phyloP scores from a whole-genome alignment of 345 rosid genomes.

The Corchorus capsularis region DNA sequence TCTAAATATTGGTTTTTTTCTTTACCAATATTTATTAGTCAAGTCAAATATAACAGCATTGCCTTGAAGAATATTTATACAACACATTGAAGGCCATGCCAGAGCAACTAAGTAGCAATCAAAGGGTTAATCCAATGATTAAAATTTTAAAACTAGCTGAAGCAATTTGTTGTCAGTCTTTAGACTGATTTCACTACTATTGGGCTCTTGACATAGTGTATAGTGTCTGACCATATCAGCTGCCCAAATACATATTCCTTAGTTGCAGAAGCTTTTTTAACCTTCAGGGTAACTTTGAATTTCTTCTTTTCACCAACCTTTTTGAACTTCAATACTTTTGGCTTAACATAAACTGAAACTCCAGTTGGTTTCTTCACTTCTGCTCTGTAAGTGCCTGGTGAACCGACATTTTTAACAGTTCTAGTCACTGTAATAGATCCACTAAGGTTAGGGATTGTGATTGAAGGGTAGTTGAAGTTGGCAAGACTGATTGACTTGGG shows the following conservation, averaged over 20 bases:
- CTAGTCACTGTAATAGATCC: slow-evolving; percentile 44
- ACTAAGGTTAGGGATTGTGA: slow-evolving; percentile 47
- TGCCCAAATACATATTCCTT: slow-evolving; percentile 58
- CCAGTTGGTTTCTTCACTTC: slow-evolving; percentile 45
- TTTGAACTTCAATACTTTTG: slow-evolving; percentile 47
- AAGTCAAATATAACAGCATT: neutral
- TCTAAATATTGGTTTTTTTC: neutral
- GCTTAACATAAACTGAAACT: slow-evolving; percentile 50
- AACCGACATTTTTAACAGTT: slow-evolving; percentile 70
- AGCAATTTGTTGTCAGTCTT: neutral
- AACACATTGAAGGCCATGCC: slow-evolving; percentile 14
- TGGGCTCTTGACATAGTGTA: slow-evolving; percentile 74
- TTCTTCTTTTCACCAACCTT: slow-evolving; percentile 60
- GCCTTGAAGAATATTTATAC: slow-evolving; percentile 13
- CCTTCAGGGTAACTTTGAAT: slow-evolving; percentile 47
- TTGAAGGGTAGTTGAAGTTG: slow-evolving; percentile 87
- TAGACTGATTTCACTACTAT: slow-evolving; percentile 49
- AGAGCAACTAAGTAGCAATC: neutral
- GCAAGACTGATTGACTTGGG: slow-evolving; percentile 38
- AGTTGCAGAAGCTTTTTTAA: slow-evolving; percentile 16
- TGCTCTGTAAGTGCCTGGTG: slow-evolving; percentile 55
- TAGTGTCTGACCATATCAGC: slow-evolving; percentile 68
- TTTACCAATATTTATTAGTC: no score
- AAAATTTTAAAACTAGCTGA: neutral
- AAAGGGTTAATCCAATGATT: neutral